Evolutionary conservation across 331 rosid genomes (phyloP).

Genomic region (Pyrus hybrid): DNA sequence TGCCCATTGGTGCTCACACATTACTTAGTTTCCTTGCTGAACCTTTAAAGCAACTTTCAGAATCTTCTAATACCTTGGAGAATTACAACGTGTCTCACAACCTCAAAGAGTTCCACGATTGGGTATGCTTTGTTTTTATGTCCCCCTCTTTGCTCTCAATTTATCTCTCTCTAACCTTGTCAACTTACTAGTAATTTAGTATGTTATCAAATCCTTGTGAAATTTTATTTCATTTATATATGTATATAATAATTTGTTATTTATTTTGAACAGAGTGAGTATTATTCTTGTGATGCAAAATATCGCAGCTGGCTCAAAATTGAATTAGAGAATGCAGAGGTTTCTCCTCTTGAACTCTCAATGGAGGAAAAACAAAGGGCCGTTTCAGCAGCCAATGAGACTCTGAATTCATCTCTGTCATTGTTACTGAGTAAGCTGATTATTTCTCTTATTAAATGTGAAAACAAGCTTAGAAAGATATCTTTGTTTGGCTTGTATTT

Average conservation of each 20-base stretch:
- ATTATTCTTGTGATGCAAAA: constrained; percentile 93
- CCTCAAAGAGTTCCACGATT: constrained; percentile 84
- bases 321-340: constrained; percentile 74
- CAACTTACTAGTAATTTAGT: neutral
- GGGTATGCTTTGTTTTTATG: constrained; percentile 45
- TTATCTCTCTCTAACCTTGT: neutral
- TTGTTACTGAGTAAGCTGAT: constrained; percentile 62
- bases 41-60: constrained; percentile 85
- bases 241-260: neutral
- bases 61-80: constrained; percentile 48
- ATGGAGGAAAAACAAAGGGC: constrained; percentile 71
- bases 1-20: constrained; percentile 92
- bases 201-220: neutral
- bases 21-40: constrained; percentile 89
- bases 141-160: neutral
- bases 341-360: constrained; percentile 53
- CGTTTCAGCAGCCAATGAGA: constrained; percentile 66
- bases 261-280: constrained; percentile 57
- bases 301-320: constrained; percentile 96
- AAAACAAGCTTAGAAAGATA: neutral
- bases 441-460: neutral
- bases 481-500: constrained; percentile 9
- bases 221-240: neutral
- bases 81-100: constrained; percentile 50
- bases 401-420: constrained; percentile 59